Evolutionary conservation across 768 basidiomycete species (phyloP), one percentile per base, ranked within the genome.

Genomic region (Cystobasidium onofrii): DNA sequence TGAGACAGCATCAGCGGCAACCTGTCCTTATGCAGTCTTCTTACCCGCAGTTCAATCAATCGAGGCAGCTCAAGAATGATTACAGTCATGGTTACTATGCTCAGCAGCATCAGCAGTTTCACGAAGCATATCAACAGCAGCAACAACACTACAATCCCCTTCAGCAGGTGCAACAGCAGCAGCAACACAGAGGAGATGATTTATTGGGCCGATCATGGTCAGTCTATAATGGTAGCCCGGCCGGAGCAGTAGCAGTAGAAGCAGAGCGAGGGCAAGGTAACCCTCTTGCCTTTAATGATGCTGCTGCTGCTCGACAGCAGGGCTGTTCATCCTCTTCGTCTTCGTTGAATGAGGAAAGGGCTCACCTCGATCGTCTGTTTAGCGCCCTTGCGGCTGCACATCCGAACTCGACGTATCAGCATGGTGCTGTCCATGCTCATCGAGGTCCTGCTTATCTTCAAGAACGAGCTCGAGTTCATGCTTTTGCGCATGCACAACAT

Each of bases 331-430:
- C 46, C 46, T 50, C 46, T 50, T 50, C 46, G 9, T 50, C 46
- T 50, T 50, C 46, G 9, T 34, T 29, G 57, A 60, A 27, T 27
- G 63, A 39, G 25, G 63, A 64, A 39, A 39, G 63, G 41, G 69
- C 69, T 71, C 69, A 71, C 55, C 69, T 71, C 33, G 54, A 57
- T 71, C 69, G 69, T 71, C 69, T 71, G n/a, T 71, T 71, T 60
- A 71, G 69, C 55, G 69, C 50, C n/a, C 69, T 71, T 57, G 23
- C 27, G 10, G 25, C 57, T 34, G 57, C 57, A 12, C 57, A 60
- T 29, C 57, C 57, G 46, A 15, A 50, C 18, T n/a, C n/a, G n/a
- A n/a, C 46, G n/a, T n/a, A 50, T n/a, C 46, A 50, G 12, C 46
- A 50, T 50, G n/a, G 15, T 50, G 46, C 46, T 50, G 4, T 20